A percentile compares a stretch with the other conserved stretches of the same genome.
Evolutionary conservation across 139 green algal genomes (phyloP).

Genomic region (Chlorella vulgaris): DNA sequence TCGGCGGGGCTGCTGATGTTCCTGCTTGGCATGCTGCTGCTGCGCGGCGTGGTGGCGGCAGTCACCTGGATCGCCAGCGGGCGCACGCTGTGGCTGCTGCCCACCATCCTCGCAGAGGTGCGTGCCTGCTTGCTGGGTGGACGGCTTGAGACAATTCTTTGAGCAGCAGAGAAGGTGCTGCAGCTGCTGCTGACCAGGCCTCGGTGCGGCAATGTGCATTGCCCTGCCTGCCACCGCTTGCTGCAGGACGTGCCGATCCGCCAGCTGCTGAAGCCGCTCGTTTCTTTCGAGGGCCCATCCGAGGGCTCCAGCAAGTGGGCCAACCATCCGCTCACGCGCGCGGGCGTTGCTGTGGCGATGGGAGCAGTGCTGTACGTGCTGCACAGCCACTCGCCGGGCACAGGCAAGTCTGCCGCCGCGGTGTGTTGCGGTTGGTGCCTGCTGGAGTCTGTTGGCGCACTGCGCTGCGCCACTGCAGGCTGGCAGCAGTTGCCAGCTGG

Average conservation of each 20-base stretch:
- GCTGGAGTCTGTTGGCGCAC: too few relatives aligned
- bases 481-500: too few relatives aligned
- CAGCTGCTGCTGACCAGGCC: too few relatives aligned
- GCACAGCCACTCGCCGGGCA: slow-evolving; percentile 46
- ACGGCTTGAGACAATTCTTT: too few relatives aligned
- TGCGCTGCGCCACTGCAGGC: too few relatives aligned
- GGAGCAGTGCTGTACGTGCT: slow-evolving; percentile 47
- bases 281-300: slow-evolving; percentile 38
- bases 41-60: slow-evolving; percentile 55
- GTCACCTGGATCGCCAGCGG: slow-evolving; percentile 72
- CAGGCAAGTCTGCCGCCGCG: not conserved
- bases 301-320: slow-evolving; percentile 23
- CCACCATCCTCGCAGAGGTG: slow-evolving; percentile 84
- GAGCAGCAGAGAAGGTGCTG: too few relatives aligned
- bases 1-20: slow-evolving; percentile 55
- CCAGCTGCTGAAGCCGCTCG: slow-evolving; percentile 56
- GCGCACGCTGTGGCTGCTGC: slow-evolving; percentile 80
- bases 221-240: not conserved
- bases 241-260: slow-evolving; percentile 52
- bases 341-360: not conserved
- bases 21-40: slow-evolving; percentile 53
- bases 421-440: not conserved
- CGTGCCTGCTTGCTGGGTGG: not conserved
- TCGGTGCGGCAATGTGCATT: too few relatives aligned
- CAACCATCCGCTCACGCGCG: slow-evolving; percentile 17